phyloP scores from a whole-genome alignment of 1,284 basidiomycete species.

The Inonotus hispidus region DNA sequence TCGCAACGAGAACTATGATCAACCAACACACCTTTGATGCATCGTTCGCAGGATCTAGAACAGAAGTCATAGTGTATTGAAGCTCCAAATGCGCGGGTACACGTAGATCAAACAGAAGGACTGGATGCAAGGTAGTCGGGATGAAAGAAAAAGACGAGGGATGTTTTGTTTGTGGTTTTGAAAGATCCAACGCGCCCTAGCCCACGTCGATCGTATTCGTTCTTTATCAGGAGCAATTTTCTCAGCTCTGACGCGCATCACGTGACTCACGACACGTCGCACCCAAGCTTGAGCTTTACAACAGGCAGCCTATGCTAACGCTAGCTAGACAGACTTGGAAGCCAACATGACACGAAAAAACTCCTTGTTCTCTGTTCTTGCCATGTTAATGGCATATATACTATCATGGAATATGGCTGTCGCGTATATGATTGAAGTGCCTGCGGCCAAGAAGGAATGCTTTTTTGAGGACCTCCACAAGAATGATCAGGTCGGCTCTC shows the following conservation, averaged over 20 bases:
- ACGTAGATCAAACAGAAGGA: neutral
- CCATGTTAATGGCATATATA: conserved; percentile 39
- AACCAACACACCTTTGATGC: conserved; percentile 9
- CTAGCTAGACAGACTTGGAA: neutral
- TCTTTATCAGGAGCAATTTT: neutral
- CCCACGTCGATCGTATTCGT: conserved; percentile 2
- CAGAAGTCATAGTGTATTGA: conserved; percentile 15
- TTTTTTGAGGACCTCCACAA: conserved; percentile 97
- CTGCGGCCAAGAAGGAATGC: conserved; percentile 86
- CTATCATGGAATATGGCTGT: conserved; percentile 35
- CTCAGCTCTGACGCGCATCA: neutral
- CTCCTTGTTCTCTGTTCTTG: conserved; percentile 22
- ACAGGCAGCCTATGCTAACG: neutral
- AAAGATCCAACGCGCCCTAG: conserved; percentile 4
- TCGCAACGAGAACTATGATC: neutral
- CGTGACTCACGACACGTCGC: neutral
- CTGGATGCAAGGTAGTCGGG: neutral
- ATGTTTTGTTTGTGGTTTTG: neutral
- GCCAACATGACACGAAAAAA: conserved; percentile 24
- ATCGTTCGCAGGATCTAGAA: conserved; percentile 15
- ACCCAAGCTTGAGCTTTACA: too few relatives aligned
- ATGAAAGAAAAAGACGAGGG: conserved; percentile 1
- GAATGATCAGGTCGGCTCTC: conserved; percentile 78
- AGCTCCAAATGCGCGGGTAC: neutral
- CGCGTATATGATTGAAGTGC: conserved; percentile 66